Evolutionary conservation across 2,329 filamentous ascomycete species (phyloP).

Genomic region (Rasamsonia emersonii): DNA sequence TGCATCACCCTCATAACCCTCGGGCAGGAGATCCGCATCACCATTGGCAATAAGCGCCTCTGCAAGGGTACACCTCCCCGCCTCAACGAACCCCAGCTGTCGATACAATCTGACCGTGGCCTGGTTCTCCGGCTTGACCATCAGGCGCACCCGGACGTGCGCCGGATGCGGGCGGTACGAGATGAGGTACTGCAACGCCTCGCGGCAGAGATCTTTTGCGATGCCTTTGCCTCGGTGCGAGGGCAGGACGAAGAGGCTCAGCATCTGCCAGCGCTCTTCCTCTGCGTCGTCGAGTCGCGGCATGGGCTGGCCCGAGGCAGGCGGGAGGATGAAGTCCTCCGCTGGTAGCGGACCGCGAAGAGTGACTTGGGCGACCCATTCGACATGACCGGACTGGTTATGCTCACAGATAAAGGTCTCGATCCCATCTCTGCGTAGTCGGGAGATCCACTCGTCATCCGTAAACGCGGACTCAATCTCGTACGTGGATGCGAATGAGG

Average conservation of each 20-base stretch:
- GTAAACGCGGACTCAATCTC: slow-evolving; percentile 19
- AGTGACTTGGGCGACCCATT: slow-evolving; percentile 25
- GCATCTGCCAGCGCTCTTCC: slow-evolving; percentile 22
- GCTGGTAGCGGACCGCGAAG: slow-evolving; percentile 19
- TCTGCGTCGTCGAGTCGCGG: slow-evolving; percentile 12
- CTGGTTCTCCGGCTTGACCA: slow-evolving; percentile 20
- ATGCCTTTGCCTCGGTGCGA: slow-evolving; percentile 22
- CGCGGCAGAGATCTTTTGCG: slow-evolving; percentile 17
- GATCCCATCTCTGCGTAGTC: slow-evolving; percentile 13
- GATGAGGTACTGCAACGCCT: slow-evolving; percentile 15
- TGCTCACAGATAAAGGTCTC: slow-evolving; percentile 24
- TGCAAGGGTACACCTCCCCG: slow-evolving; percentile 20
- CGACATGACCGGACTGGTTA: slow-evolving; percentile 3
- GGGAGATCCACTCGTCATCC: slow-evolving; percentile 17
- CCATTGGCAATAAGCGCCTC: slow-evolving; percentile 23
- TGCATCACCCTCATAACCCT: slow-evolving; percentile 14
- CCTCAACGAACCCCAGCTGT: slow-evolving; percentile 19
- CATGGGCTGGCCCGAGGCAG: slow-evolving; percentile 15
- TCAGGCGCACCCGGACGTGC: slow-evolving; percentile 17
- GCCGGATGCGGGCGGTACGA: slow-evolving; percentile 8
- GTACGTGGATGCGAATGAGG: slow-evolving; percentile 24
- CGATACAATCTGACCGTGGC: slow-evolving; percentile 18
- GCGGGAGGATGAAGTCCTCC: slow-evolving; percentile 15
- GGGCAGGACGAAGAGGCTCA: slow-evolving; percentile 23
- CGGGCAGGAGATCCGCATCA: slow-evolving; percentile 19